A percentile compares a stretch with the other conserved stretches of the same genome.
phyloP scores from a whole-genome alignment of 2,329 filamentous ascomycete genomes.

The Knufia petricola region DNA sequence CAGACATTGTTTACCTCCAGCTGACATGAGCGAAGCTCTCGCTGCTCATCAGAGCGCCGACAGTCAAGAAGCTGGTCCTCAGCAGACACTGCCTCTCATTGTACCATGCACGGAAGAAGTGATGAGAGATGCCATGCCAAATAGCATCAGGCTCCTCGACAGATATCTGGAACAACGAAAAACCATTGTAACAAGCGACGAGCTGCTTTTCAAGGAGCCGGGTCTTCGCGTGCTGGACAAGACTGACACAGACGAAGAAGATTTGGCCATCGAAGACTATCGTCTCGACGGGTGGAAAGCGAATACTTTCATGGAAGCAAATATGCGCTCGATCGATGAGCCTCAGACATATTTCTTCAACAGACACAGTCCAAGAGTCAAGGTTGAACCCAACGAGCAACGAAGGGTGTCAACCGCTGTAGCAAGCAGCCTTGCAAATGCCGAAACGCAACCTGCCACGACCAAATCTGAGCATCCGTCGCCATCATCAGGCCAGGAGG shows the following conservation, averaged over 20 bases:
- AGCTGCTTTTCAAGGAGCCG: constrained; percentile 20
- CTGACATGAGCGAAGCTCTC: no score
- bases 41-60: no score
- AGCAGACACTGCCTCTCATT: neutral
- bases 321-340: neutral
- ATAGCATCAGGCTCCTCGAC: neutral
- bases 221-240: constrained; percentile 14
- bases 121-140: neutral
- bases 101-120: neutral
- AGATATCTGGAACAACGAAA: neutral
- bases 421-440: neutral
- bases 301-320: neutral
- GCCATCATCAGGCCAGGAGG: neutral
- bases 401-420: neutral
- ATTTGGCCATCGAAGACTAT: neutral
- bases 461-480: neutral
- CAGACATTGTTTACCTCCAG: neutral
- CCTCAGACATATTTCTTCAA: neutral
- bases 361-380: neutral
- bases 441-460: neutral
- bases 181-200: constrained; percentile 13
- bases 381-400: neutral
- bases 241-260: neutral
- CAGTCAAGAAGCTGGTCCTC: no score
- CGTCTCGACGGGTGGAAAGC: neutral